Evolutionary conservation across 2,329 filamentous ascomycete genomes (phyloP), one percentile per base, ranked within the genome.

Genomic region (Sarocladium brachiariae): DNA sequence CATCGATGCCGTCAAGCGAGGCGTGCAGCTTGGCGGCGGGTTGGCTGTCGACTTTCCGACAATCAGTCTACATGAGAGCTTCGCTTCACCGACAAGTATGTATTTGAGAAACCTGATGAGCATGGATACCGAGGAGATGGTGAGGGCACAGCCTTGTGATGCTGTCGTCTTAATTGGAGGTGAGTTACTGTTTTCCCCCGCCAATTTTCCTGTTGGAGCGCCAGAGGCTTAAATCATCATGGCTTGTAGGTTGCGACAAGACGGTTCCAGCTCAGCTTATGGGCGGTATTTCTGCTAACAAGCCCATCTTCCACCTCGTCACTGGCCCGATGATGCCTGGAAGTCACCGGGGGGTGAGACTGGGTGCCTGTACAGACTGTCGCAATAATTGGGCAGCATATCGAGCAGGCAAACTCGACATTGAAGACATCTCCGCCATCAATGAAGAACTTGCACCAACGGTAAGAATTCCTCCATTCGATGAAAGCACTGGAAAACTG

Each of bases 121-220:
- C 56, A 87, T 89, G 82, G 86, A 89, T 60, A 89, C 86, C 0
- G 86, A 89, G 63, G 85, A 89, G 68, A 89, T 89, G 85, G 81
- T 88, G 50, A 71, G 71, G 38, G 84, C 84, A 0, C 85, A 89
- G 63, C 85, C 85, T 1, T 73, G 85, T 14, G 85, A 89, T 65
- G 80, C 81, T 0, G 79, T 80, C 9, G 74, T 86, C 13, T 71
- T 85, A 55, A 83, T 88, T 56, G 84, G 84, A 45, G 84, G 81
- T 80, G 51, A 54, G 67, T 64, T 3, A n/a, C n/a, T n/a, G n/a
- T n/a, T n/a, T n/a, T n/a, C n/a, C n/a, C n/a, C n/a, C n/a, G n/a
- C n/a, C n/a, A n/a, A n/a, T n/a, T n/a, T n/a, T n/a, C n/a, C n/a
- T n/a, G n/a, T n/a, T n/a, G n/a, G n/a, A n/a, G n/a, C n/a, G n/a